A percentile compares a stretch with the other conserved stretches of the same genome.
phyloP scores from a whole-genome alignment of 2,329 filamentous ascomycete genomes.

The Aspergillus fructus region DNA sequence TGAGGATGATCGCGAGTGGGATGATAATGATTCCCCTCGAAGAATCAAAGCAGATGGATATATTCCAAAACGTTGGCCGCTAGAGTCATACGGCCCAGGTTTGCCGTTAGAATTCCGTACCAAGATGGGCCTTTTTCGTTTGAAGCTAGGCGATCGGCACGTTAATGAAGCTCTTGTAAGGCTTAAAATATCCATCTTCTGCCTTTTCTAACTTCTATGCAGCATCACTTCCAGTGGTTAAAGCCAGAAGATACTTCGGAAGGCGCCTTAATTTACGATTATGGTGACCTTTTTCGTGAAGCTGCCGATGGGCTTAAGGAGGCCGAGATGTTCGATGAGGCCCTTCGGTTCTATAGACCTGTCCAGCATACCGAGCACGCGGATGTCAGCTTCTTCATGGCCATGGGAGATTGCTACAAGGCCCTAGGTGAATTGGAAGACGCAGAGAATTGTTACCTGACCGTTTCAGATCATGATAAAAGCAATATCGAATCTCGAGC shows the following conservation, averaged over 20 bases:
- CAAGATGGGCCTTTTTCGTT: conserved; percentile 79
- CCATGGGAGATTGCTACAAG: conserved; percentile 63
- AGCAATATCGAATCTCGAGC: conserved; percentile 74
- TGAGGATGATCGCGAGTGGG: conserved; percentile 86
- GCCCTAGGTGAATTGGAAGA: conserved; percentile 62
- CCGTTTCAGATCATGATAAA: conserved; percentile 69
- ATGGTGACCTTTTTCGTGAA: conserved; percentile 77
- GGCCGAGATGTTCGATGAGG: conserved; percentile 52
- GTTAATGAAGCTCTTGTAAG: conserved; percentile 71
- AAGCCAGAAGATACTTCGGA: conserved; percentile 59
- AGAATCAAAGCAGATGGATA: conserved; percentile 64
- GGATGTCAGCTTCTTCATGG: conserved; percentile 52
- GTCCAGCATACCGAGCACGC: conserved; percentile 49
- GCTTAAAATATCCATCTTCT: conserved; percentile 8
- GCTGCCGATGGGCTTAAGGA: conserved; percentile 60
- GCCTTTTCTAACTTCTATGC: conserved; percentile 8
- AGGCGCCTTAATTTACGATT: conserved; percentile 59
- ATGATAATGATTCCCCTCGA: conserved; percentile 67
- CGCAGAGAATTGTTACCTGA: conserved; percentile 75
- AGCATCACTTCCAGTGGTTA: conserved; percentile 70
- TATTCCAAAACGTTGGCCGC: conserved; percentile 52
- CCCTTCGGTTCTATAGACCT: conserved; percentile 59
- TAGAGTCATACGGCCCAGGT: conserved; percentile 66
- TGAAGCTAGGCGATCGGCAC: conserved; percentile 64
- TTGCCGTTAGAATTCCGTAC: conserved; percentile 80